phyloP scores from a whole-genome alignment of 306 rosid species.

The Quercus cerris region DNA sequence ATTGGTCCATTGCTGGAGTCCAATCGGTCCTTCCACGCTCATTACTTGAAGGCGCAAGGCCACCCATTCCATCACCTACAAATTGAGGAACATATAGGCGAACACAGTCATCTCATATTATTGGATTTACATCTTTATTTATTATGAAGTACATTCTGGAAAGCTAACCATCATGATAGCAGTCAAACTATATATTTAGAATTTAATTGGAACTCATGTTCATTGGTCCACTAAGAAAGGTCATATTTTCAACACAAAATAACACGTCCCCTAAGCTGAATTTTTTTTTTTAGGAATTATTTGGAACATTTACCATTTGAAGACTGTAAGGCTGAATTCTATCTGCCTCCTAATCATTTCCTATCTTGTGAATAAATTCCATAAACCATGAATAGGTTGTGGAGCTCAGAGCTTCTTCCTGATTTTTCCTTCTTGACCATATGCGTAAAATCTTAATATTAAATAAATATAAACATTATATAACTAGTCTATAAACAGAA shows the following conservation, averaged over 20 bases:
- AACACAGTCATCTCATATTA: background rate
- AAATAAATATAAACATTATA: background rate
- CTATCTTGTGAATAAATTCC: background rate
- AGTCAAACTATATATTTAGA: background rate
- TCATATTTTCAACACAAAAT: background rate
- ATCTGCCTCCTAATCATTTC: background rate
- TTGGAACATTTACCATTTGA: background rate
- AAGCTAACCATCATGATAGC: background rate
- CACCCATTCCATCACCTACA: constrained; percentile 50
- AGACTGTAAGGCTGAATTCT: background rate
- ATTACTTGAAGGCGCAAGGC: constrained; percentile 34
- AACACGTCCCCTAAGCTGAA: background rate
- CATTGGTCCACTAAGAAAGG: background rate
- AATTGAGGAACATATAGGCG: background rate
- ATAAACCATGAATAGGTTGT: background rate
- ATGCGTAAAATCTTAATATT: background rate
- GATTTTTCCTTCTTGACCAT: background rate
- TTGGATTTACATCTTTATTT: background rate
- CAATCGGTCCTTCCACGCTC: constrained; percentile 61
- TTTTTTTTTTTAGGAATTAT: background rate
- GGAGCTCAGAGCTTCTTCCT: background rate
- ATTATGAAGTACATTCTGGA: background rate
- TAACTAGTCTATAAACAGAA: background rate
- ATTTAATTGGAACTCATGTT: background rate
- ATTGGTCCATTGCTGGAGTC: constrained; percentile 66